Base-by-base conservation (phyloP, 352 stramenopile species). In the Thraustochytrium striatum region DNA sequence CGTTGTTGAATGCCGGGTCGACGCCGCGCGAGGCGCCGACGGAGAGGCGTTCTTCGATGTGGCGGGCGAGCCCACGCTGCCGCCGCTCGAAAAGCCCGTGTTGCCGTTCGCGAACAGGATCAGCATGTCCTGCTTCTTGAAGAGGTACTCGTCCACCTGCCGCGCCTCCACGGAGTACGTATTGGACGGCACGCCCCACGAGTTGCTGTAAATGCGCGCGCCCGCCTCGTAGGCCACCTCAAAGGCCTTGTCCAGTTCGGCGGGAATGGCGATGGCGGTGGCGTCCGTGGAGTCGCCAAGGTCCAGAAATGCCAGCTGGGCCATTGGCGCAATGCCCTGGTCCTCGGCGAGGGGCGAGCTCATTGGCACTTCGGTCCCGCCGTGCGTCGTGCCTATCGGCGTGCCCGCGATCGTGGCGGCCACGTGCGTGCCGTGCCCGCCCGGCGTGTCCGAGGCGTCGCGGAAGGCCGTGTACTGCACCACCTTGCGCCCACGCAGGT, bases 81-180 rank as follows among this genome's bases (percentile, higher is more conserved):
- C 72, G 25, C 78, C 65, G 3, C 87, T 86, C 16, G 83, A 84
- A 21, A 89, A 88, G 19, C 91, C 91, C 47, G 87, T 91, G 83
- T 96, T 96, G 59, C 91, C 91, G 16, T 89, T 90, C 0, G 91
- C 91, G 11, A 94, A 87, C 55, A 96, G 84, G 35, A 95, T 85
- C 13, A 96, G 80, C 7, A 91, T 83, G 1, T 94, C 88, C 0
- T 90, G 90, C 78, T 95, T 93, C 62, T 89, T 81, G 78, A 91
- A 93, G 73, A 90, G 80, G 79, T 89, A 94, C 43, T 88, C 81
- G 75, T 94, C 89, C 35, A 94, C 84, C 69, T 93, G 87, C 25
- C 68, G 84, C 69, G 32, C 47, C 16, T 55, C 47, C 47, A 25
- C 16, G 47, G 16, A 21, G 69, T 55, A 79, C 19, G 2, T 21